A percentile compares a stretch with the other conserved stretches of the same genome.
Evolutionary conservation across 371 early-diverging fungal species (phyloP).

Genomic region (Chytridium lagenaria): DNA sequence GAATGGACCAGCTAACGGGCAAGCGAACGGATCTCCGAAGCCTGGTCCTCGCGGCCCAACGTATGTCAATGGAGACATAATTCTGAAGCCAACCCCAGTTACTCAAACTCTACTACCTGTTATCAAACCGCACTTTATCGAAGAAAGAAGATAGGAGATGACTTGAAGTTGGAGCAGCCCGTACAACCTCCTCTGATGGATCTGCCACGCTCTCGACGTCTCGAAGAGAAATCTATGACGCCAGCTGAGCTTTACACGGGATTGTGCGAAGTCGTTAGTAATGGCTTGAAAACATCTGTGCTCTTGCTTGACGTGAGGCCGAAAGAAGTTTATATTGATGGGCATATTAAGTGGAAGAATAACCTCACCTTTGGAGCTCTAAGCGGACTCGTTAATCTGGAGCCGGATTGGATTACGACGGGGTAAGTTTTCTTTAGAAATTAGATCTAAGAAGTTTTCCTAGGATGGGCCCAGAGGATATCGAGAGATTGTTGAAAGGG

Average conservation of each 20-base stretch:
- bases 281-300: constrained; percentile 45
- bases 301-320: constrained; percentile 86
- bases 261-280: not conserved
- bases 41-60: not conserved
- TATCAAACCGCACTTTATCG: not conserved
- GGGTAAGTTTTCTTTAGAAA: constrained; percentile 26
- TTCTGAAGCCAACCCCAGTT: constrained; percentile 6
- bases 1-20: not conserved
- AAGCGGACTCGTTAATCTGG: constrained; percentile 71
- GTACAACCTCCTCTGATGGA: not conserved
- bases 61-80: not conserved
- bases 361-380: not conserved
- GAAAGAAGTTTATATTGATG: constrained; percentile 67
- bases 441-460: not conserved
- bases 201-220: not conserved
- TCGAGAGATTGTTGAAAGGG: constrained; percentile 39
- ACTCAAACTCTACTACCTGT: not conserved
- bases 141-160: constrained; percentile 1
- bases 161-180: not conserved
- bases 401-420: constrained; percentile 63
- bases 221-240: constrained; percentile 32
- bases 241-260: constrained; percentile 31
- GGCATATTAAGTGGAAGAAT: constrained; percentile 71
- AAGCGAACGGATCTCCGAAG: not conserved
- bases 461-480: constrained; percentile 33